These are phyloP conservation scores for Pseudogymnoascus sp. DNA, from an alignment of 2,329 filamentous ascomycete species.

Conservation along the genomic window DNA sequence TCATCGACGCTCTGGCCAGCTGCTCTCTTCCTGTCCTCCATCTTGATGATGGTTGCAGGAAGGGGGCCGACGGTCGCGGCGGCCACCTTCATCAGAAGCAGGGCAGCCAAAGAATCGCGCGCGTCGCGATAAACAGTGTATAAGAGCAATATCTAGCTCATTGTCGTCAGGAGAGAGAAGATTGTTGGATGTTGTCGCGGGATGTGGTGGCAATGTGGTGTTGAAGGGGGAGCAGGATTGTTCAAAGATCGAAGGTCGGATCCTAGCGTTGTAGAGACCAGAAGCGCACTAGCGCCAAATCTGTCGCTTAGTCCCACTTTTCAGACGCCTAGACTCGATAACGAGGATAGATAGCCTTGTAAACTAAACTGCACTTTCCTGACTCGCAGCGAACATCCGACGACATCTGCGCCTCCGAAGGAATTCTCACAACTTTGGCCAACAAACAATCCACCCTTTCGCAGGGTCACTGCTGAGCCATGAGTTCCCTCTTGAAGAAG, in stretches of 20 bases:
- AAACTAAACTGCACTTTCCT: background rate
- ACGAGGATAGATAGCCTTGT: background rate
- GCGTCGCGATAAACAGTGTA: background rate
- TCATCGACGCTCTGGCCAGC: slow-evolving; percentile 74
- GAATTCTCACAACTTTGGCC: background rate
- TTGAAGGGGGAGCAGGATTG: slow-evolving; percentile 6
- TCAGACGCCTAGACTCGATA: slow-evolving; percentile 3
- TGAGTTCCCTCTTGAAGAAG: slow-evolving; percentile 65
- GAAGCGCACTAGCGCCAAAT: background rate
- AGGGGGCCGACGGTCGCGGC: slow-evolving; percentile 57
- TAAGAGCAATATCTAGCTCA: slow-evolving; percentile 1
- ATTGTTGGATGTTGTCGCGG: background rate
- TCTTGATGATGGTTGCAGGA: slow-evolving; percentile 81
- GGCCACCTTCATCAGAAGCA: slow-evolving; percentile 79
- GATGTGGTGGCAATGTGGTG: background rate
- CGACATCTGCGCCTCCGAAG: slow-evolving; percentile 4
- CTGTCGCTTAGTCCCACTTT: slow-evolving; percentile 2
- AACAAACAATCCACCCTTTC: background rate
- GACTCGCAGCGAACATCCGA: background rate
- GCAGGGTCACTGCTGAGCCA: slow-evolving; percentile 25
- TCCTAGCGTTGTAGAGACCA: slow-evolving; percentile 7
- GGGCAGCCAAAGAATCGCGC: slow-evolving; percentile 23
- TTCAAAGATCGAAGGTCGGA: slow-evolving; percentile 6
- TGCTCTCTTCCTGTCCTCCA: slow-evolving; percentile 99
- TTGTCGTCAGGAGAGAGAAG: background rate